Evolutionary conservation across 1,284 basidiomycete genomes (phyloP).

Genomic region (Cryptococcus sp.): DNA sequence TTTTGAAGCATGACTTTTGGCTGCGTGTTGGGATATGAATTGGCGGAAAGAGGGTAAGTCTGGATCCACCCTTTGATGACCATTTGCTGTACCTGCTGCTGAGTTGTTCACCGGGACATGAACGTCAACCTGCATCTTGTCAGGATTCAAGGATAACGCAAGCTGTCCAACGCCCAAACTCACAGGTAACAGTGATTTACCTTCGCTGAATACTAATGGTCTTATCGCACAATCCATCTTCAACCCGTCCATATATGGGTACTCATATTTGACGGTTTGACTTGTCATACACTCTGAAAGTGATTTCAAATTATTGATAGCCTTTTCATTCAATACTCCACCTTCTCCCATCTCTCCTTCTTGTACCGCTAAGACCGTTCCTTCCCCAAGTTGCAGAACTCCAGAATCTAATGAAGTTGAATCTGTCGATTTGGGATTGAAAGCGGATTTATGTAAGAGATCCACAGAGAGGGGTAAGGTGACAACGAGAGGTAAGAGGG

Average conservation of each 20-base stretch:
- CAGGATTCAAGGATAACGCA: no score
- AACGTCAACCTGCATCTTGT: no score
- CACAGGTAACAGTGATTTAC: conserved; percentile 42
- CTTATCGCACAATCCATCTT: conserved; percentile 41
- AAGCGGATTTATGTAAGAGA: conserved; percentile 32
- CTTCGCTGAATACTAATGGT: conserved; percentile 35
- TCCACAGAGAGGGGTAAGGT: conserved; percentile 30
- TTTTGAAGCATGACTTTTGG: conserved; percentile 11
- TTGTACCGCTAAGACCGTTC: conserved; percentile 31
- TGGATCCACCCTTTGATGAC: conserved; percentile 6
- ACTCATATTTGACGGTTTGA: conserved; percentile 41
- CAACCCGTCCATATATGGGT: conserved; percentile 43
- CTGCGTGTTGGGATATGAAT: neutral
- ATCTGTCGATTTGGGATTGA: conserved; percentile 29
- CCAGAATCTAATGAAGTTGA: conserved; percentile 36
- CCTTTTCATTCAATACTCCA: conserved; percentile 39
- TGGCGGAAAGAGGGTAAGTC: conserved; percentile 29
- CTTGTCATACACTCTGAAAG: conserved; percentile 30
- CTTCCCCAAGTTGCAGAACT: conserved; percentile 36
- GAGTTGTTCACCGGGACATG: no score
- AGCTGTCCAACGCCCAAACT: conserved; percentile 2
- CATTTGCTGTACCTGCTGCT: no score
- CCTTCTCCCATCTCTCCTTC: conserved; percentile 42
- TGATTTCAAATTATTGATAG: conserved; percentile 38
- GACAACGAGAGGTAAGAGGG: conserved; percentile 26